Base-by-base conservation (phyloP, 495 filamentous ascomycete species). In the Trichoderma asperelloides region DNA sequence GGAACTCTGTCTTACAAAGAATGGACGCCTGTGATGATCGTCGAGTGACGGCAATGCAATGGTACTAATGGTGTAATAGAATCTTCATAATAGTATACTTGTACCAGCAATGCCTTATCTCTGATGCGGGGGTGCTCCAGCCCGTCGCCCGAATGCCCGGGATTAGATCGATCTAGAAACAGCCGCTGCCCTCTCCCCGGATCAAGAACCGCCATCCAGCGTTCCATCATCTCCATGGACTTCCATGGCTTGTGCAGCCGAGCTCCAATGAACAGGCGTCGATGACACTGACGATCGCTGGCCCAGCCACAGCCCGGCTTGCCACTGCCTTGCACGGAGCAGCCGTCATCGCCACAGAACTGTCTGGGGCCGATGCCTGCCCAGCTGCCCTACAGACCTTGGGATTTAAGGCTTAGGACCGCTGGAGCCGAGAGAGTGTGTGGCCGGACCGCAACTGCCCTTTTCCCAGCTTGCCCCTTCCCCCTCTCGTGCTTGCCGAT, bases 241-340 rank as follows among this genome's bases (percentile, higher is more conserved):
- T 47, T n/a, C 43, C 13, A 16, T 47, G 15, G n/a, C 16, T 47
- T 47, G 1, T 12, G 13, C 16, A 15, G 43, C 43, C 43, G n/a
- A 47, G 33, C 33, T 4, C 33, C 33, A 37, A 37, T 37, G 5
- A 37, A 37, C 33, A 37, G 33, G 33, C 33, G 33, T 8, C 33
- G 6, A 8, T 37, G 33, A 3, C 15, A 60, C 2, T 1, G 55
- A 28, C 25, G 23, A 18, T 60, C 55, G 55, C 13, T 28, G 55
- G 15, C 55, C 5, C 33, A 37, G 73, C 43, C 43, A 47, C n/a
- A 47, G 43, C 43, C 43, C 43, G 3, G 43, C 43, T 60, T 21
- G 55, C 55, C 55, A 60, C 55, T 21, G 55, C 55, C 55, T 60
- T 60, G 55, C 2, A 25, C 55, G 55, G 27, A 12, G 13, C 5